Evolutionary conservation across 805 yeast genomes (phyloP).

Genomic region (Sugiyamaella boreocaroliniensis): DNA sequence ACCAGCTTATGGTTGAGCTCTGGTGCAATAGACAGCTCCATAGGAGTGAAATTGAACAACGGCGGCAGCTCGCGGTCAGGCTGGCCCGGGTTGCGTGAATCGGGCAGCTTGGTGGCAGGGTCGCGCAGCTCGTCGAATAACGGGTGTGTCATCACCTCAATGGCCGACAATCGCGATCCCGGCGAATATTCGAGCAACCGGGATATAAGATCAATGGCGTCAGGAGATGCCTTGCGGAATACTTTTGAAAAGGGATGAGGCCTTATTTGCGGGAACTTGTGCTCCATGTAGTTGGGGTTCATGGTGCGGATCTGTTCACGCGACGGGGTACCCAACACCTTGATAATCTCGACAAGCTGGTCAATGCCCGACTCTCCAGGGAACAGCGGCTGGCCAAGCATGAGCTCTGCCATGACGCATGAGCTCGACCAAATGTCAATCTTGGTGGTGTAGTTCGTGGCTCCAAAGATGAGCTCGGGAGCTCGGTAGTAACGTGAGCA

Average conservation of each 20-base stretch:
- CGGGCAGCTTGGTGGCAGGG: slow-evolving; percentile 37
- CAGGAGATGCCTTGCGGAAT: slow-evolving; percentile 71
- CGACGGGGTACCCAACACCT: slow-evolving; percentile 91
- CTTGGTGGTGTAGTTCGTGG: slow-evolving; percentile 91
- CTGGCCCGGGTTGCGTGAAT: slow-evolving; percentile 45
- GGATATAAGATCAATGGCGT: slow-evolving; percentile 79
- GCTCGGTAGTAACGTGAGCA: slow-evolving; percentile 97
- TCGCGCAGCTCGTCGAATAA: slow-evolving; percentile 82
- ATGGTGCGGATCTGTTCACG: slow-evolving; percentile 85
- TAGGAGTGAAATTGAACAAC: slow-evolving; percentile 69
- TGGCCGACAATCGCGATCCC: slow-evolving; percentile 68
- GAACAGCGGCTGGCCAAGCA: slow-evolving; percentile 91
- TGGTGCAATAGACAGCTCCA: slow-evolving; percentile 45
- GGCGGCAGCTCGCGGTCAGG: slow-evolving; percentile 71
- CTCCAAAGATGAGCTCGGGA: slow-evolving; percentile 95
- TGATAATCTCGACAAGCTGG: slow-evolving; percentile 93
- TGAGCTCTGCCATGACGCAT: slow-evolving; percentile 95
- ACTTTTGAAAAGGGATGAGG: slow-evolving; percentile 55
- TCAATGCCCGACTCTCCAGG: slow-evolving; percentile 98
- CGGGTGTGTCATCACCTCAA: slow-evolving; percentile 76
- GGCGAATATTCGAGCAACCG: slow-evolving; percentile 88
- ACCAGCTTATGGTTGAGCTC: slow-evolving; percentile 34
- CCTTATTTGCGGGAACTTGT: slow-evolving; percentile 69
- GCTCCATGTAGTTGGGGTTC: slow-evolving; percentile 98
- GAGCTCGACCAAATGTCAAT: slow-evolving; percentile 92